Conservation (phyloP, 140 eudicot genomes). For the Eryngium alpinum region DNA sequence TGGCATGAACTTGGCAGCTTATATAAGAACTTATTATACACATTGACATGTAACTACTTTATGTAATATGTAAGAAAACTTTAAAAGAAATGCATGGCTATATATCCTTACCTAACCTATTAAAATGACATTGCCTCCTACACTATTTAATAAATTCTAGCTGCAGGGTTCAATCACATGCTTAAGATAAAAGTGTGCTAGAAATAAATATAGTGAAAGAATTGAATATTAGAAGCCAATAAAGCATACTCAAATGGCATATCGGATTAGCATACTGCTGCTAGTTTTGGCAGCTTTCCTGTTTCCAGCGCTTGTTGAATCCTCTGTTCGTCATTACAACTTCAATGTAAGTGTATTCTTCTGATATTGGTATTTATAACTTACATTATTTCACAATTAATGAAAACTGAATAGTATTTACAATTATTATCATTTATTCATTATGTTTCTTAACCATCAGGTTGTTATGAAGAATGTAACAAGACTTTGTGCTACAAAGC, state of each 20-base stretch:
- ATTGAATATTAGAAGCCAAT: background rate
- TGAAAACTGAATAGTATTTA: background rate
- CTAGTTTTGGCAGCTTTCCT: constrained; percentile 29
- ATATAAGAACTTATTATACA: constrained; percentile 17
- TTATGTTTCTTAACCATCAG: constrained; percentile 23
- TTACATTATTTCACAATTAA: background rate
- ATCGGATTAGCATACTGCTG: constrained; percentile 19
- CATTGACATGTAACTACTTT: constrained; percentile 27
- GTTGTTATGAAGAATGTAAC: constrained; percentile 61
- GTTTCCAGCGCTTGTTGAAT: constrained; percentile 35
- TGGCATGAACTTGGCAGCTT: constrained; percentile 6
- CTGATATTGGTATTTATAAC: background rate
- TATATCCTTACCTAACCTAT: constrained; percentile 41
- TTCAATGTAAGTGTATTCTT: constrained; percentile 41
- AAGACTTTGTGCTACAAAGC: constrained; percentile 56
- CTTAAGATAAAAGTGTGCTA: background rate
- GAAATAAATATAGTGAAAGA: background rate
- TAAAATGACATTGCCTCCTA: constrained; percentile 52
- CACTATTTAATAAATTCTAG: constrained; percentile 12
- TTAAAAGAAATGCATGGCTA: constrained; percentile 15
- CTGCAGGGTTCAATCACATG: constrained; percentile 14
- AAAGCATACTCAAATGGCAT: constrained; percentile 25
- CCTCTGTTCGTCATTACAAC: constrained; percentile 50
- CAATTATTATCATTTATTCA: background rate
- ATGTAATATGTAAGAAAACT: constrained; percentile 47